Evolutionary conservation across 2,329 filamentous ascomycete genomes (phyloP).

Genomic region (Ceratocystis ficicola): DNA sequence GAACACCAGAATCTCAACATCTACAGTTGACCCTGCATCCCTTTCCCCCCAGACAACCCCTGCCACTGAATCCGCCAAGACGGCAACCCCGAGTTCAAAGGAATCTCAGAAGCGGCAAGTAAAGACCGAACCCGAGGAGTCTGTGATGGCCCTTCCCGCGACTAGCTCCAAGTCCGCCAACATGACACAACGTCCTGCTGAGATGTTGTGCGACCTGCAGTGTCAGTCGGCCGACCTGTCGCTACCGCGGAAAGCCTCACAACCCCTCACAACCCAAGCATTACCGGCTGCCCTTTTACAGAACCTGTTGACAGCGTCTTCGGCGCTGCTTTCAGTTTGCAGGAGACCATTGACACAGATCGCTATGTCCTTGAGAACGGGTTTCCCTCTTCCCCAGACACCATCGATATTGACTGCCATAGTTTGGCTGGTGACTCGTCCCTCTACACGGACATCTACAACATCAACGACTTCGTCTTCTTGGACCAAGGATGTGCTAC

Average conservation of each 20-base stretch:
- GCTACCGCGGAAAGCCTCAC: constrained; percentile 28
- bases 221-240: constrained; percentile 75
- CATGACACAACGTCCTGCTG: constrained; percentile 99
- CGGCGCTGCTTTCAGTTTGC: constrained; percentile 56
- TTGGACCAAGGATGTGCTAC: constrained; percentile 38
- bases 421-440: constrained; percentile 51
- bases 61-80: constrained; percentile 29
- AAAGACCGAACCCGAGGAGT: constrained; percentile 22
- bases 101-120: constrained; percentile 26
- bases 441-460: constrained; percentile 38
- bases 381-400: constrained; percentile 61
- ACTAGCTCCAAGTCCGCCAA: constrained; percentile 50
- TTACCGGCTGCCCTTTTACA: constrained; percentile 39
- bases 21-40: constrained; percentile 49
- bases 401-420: constrained; percentile 54
- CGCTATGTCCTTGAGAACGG: constrained; percentile 63
- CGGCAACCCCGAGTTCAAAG: constrained; percentile 12
- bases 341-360: constrained; percentile 60
- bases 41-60: constrained; percentile 47
- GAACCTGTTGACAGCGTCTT: constrained; percentile 53
- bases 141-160: constrained; percentile 14
- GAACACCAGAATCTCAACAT: constrained; percentile 27
- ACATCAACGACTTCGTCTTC: constrained; percentile 43
- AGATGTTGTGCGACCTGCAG: constrained; percentile 99
- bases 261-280: constrained; percentile 1